Percentiles rank a stretch among this genome's conserved stretches.
phyloP scores from a whole-genome alignment of 495 filamentous ascomycete genomes.

The Zalerion maritima region DNA sequence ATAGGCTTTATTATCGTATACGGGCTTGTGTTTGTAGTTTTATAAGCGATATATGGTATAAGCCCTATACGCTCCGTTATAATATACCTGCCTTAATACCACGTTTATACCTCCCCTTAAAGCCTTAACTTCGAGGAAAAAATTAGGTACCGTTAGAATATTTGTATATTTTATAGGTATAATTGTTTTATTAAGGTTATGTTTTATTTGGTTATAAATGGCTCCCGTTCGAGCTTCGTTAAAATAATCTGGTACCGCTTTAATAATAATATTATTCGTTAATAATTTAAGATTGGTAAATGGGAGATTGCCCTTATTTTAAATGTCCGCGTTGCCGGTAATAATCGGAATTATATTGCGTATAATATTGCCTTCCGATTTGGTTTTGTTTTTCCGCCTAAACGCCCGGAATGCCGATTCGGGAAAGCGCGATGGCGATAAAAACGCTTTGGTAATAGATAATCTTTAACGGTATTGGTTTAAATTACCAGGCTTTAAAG shows the following conservation, averaged over 20 bases:
- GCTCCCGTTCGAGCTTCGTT: constrained; percentile 17
- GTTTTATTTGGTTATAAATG: constrained; percentile 6
- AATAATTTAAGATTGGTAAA: constrained; percentile 20
- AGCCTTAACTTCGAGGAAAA: constrained; percentile 24
- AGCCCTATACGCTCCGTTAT: constrained; percentile 30
- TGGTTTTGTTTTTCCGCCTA: too few species aligned
- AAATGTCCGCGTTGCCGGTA: too few species aligned
- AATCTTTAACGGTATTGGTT: too few species aligned
- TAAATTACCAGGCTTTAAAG: too few species aligned
- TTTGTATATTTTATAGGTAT: constrained; percentile 22
- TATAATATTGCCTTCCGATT: too few species aligned
- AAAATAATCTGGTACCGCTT: constrained; percentile 21
- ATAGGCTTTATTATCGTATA: constrained; percentile 29
- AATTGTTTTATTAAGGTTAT: constrained; percentile 12
- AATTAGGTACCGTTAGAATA: constrained; percentile 27
- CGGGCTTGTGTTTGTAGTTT: constrained; percentile 22
- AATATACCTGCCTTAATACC: constrained; percentile 23
- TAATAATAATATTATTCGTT: constrained; percentile 14
- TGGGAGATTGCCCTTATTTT: constrained; percentile 9
- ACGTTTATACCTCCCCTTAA: constrained; percentile 17
- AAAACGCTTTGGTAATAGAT: too few species aligned
- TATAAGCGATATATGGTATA: constrained; percentile 30
- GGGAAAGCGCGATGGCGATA: too few species aligned
- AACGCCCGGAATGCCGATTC: too few species aligned
- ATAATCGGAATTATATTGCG: constrained; percentile 4